Base-by-base conservation (phyloP, 1,284 basidiomycete genomes). In the Tilletiopsis washingtonensis region DNA sequence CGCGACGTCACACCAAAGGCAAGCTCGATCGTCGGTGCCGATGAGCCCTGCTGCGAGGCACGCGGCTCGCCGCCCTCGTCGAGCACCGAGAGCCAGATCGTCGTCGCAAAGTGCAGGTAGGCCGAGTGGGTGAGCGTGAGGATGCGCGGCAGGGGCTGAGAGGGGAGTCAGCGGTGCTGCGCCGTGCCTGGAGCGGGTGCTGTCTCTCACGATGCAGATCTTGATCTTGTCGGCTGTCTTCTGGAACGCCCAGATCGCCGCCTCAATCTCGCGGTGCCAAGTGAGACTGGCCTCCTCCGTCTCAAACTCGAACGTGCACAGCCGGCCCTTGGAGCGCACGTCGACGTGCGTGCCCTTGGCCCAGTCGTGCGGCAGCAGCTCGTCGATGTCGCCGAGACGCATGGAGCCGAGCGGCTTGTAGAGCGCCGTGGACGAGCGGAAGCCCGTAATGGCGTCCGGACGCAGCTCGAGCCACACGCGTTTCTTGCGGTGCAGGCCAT, bases 291-390 rank as follows among this genome's bases (percentile, higher is more conserved):
- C 59, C 40, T 65, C 66, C 38, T 62, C 47, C 3, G 66, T 71
- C 43, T 63, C 61, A 50, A 71, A 69, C 43, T 70, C 67, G 40
- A 68, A 27, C 3, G 51, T 41, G 40, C 54, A 51, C 38, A 55
- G 54, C 21, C 54, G 45, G 45, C 41, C 39, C 20, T 57, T 56
- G 20, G 57, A 48, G 5, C 60, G 47, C 19, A 70, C 49, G 34
- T 49, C 52, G 29, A 70, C 51, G 42, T 56, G 47, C 40, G 53
- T 57, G 4, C 64, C 53, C 9, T 63, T 43, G 1, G 43, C 37
- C 53, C 54, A 59, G 45, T 57, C 54, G 36, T 57, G 51, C 9
- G 67, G 67, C 5, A 63, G 49, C 5, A 69, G 47, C 4, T 51
- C 43, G 40, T 61, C 47, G 14, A 68, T 56, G 19, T 62, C 54